Base-by-base conservation (phyloP, 148 eudicot genomes). In the Limonium bicolor region DNA sequence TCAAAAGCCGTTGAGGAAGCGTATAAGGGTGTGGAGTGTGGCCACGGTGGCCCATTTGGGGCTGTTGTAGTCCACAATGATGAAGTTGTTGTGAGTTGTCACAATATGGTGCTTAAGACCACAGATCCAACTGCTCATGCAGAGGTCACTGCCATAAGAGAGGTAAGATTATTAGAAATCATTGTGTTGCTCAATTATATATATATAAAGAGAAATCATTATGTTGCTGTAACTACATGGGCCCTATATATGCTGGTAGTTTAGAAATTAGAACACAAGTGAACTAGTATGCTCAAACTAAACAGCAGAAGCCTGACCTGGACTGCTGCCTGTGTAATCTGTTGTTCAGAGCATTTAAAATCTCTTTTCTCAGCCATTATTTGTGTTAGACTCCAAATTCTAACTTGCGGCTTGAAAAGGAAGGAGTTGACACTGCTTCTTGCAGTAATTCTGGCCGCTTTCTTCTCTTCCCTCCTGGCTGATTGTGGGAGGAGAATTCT, bases 21-120 rank as follows among this genome's bases (percentile, higher is more conserved):
- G 20, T 36, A 36, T 20, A 36, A 16, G 18, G 40, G 40, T 15
- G 40, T 36, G 15, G 40, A 36, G 15, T 12, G 18, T 16, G 40
- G 40, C 5, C 40, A 36, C 7, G 40, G 40, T 12, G 40, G 40
- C 16, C 40, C 40, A 36, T 36, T 36, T 20, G 40, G 40, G 7
- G 40, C 40, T 6, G 40, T 36, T 16, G 40, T 36, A 20, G 40
- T 36, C 18, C 40, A 2, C 2, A 36, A 36, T 36, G 40, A 36
- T 36, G 40, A 36, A 36, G 40, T 36, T 14, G 40, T 36, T 14
- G 40, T 15, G 40, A 36, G 40, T 20, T 36, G 40, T 20, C 40
- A 36, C 40, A 36, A 36, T 36, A 36, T 36, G 40, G 40, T 36
- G 40, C 16, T 36, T 20, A 36, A 36, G 0, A 36, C 15, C 40